Conservation (phyloP, 768 basidiomycete species). For the Lactarius pseudohatsudake region DNA sequence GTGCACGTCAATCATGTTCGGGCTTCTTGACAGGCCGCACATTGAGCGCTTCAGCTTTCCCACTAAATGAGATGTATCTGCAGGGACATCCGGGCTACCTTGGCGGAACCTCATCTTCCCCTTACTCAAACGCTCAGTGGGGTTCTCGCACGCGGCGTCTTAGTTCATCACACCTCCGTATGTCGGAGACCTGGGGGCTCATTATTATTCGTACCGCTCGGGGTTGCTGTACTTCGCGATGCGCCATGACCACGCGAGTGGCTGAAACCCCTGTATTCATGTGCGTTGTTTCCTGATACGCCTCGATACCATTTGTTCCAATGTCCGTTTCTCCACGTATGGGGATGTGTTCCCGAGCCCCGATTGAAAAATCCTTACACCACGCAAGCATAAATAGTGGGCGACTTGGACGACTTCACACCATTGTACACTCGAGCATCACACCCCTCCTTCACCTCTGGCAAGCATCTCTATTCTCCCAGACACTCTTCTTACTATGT, state of each 20-base stretch:
- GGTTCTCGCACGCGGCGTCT: slow-evolving; percentile 1
- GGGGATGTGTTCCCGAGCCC: slow-evolving; percentile 8
- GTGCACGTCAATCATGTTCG: slow-evolving; percentile 14
- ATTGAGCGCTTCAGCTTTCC: background rate
- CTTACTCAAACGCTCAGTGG: background rate
- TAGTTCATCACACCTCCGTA: background rate
- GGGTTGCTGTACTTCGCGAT: background rate
- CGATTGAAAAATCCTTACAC: slow-evolving; percentile 2
- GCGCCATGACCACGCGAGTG: background rate
- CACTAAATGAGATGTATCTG: slow-evolving; percentile 7
- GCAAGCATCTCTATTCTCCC: background rate
- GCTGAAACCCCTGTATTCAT: slow-evolving; percentile 17
- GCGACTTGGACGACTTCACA: background rate
- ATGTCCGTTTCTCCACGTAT: slow-evolving; percentile 9
- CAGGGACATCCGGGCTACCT: background rate
- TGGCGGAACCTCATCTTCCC: background rate
- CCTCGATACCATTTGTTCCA: background rate
- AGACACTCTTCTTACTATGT: slow-evolving; percentile 16
- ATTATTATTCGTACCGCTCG: background rate
- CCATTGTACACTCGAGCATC: background rate
- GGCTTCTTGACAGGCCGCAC: slow-evolving; percentile 12
- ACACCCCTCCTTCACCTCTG: background rate
- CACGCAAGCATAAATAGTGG: slow-evolving; percentile 20
- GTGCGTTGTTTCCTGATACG: background rate
- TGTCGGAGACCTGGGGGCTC: background rate